phyloP scores from a whole-genome alignment of 306 rosid species.

The Lathyrus oleraceus region DNA sequence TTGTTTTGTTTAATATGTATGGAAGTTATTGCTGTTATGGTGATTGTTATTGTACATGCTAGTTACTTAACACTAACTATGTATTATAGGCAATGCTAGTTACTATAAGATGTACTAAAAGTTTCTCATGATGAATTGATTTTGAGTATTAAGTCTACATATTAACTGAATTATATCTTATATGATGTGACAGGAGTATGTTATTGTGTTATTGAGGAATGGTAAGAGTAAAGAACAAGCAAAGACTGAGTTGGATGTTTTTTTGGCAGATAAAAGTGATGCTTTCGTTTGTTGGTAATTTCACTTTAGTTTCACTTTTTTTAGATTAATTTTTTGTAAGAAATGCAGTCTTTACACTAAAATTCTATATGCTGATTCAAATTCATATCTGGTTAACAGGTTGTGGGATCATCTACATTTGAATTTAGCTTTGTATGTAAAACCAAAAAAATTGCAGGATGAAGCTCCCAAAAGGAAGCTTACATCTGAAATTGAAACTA shows the following conservation, averaged over 20 bases:
- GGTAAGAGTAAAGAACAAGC: constrained; percentile 89
- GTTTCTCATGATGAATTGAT: neutral
- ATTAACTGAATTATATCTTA: constrained; percentile 23
- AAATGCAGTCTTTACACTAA: neutral
- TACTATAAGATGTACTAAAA: neutral
- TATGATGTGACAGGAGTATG: constrained; percentile 76
- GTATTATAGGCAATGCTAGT: neutral
- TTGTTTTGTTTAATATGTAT: neutral
- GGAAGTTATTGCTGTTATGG: neutral
- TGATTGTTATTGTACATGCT: neutral
- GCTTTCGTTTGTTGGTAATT: constrained; percentile 93
- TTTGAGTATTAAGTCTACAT: constrained; percentile 5
- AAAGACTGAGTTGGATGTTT: constrained; percentile 73
- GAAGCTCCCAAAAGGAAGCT: constrained; percentile 54
- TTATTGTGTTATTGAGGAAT: constrained; percentile 84
- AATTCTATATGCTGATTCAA: constrained; percentile 23
- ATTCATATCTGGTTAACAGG: constrained; percentile 51
- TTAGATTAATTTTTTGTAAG: constrained; percentile 15
- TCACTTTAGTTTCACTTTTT: constrained; percentile 8
- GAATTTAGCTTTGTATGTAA: constrained; percentile 58
- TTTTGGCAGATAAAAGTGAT: constrained; percentile 84
- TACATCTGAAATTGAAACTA: constrained; percentile 44
- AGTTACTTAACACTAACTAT: constrained; percentile 1
- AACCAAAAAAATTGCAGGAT: constrained; percentile 48
- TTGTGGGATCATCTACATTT: constrained; percentile 90